Conservation (phyloP, 257 asterid species). For the Paraleonurus japonicus region DNA sequence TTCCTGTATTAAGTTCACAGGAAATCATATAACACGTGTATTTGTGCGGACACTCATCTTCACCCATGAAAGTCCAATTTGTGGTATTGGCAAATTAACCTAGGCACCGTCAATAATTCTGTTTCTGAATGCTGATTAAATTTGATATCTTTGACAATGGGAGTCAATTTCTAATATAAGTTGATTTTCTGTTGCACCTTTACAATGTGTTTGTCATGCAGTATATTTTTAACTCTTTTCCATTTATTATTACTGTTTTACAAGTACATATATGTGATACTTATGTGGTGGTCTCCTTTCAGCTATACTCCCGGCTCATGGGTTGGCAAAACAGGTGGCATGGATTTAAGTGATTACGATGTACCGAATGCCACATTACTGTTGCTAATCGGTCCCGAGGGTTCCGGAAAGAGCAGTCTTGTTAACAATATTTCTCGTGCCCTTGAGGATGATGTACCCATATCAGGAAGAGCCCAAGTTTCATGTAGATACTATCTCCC, state of each 20-base stretch:
- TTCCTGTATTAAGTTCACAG: too few relatives aligned
- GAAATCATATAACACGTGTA: too few relatives aligned
- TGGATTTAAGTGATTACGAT: constrained; percentile 26
- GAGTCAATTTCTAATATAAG: background rate
- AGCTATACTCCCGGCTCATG: constrained; percentile 82
- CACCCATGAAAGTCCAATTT: background rate
- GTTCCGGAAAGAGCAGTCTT: constrained; percentile 91
- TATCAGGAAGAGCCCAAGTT: constrained; percentile 74
- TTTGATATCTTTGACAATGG: background rate
- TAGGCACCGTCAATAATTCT: background rate
- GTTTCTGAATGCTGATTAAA: background rate
- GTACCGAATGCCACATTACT: constrained; percentile 53
- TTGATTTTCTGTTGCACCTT: background rate
- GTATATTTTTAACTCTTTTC: constrained; percentile 1
- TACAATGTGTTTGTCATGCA: background rate
- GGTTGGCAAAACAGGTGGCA: constrained; percentile 45
- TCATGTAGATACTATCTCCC: constrained; percentile 41
- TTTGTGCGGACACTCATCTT: too few relatives aligned
- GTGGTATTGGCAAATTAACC: too few relatives aligned
- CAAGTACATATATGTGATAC: background rate
- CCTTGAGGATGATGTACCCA: constrained; percentile 42
- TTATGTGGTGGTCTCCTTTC: constrained; percentile 22
- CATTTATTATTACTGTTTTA: background rate
- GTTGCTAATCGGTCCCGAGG: constrained; percentile 68
- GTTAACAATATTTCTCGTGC: constrained; percentile 64